Evolutionary conservation across 331 rosid species (phyloP).

Genomic region (Phaseolus coccineus): DNA sequence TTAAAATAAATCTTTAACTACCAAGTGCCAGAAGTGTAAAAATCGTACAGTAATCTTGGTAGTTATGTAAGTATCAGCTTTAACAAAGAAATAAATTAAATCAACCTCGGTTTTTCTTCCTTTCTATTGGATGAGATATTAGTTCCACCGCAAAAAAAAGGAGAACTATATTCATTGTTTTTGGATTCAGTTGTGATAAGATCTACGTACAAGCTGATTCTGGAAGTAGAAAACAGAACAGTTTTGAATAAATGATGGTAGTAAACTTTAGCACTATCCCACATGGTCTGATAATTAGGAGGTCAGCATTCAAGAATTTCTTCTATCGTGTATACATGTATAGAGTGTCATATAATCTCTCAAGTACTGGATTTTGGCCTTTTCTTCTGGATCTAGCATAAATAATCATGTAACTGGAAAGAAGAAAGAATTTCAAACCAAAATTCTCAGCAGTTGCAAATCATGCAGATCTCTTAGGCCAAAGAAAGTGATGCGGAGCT

Average conservation of each 20-base stretch:
- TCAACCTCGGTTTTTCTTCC: slow-evolving; percentile 2
- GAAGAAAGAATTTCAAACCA: slow-evolving; percentile 14
- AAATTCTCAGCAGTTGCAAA: background rate
- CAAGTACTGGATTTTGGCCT: slow-evolving; percentile 18
- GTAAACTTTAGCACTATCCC: slow-evolving; percentile 30
- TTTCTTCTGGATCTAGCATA: slow-evolving; percentile 36
- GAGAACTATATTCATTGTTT: slow-evolving; percentile 28
- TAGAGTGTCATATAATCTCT: slow-evolving; percentile 32
- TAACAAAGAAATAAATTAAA: slow-evolving; percentile 18
- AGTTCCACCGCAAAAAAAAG: slow-evolving; percentile 18
- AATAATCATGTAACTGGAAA: slow-evolving; percentile 41
- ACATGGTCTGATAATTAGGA: slow-evolving; percentile 30
- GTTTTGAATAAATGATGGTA: slow-evolving; percentile 8
- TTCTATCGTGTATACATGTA: slow-evolving; percentile 28
- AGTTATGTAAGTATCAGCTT: background rate
- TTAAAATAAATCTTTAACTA: background rate
- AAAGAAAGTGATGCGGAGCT: background rate
- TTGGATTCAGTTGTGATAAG: slow-evolving; percentile 21
- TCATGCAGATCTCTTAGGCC: background rate
- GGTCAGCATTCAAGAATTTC: slow-evolving; percentile 33
- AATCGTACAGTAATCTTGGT: background rate
- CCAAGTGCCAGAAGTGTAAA: background rate
- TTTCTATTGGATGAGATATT: slow-evolving; percentile 22
- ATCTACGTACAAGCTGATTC: slow-evolving; percentile 35
- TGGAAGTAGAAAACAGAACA: slow-evolving; percentile 21